Evolutionary conservation across 2,329 filamentous ascomycete genomes (phyloP), one percentile per base, ranked within the genome.

Genomic region (Teratosphaeria viscida): DNA sequence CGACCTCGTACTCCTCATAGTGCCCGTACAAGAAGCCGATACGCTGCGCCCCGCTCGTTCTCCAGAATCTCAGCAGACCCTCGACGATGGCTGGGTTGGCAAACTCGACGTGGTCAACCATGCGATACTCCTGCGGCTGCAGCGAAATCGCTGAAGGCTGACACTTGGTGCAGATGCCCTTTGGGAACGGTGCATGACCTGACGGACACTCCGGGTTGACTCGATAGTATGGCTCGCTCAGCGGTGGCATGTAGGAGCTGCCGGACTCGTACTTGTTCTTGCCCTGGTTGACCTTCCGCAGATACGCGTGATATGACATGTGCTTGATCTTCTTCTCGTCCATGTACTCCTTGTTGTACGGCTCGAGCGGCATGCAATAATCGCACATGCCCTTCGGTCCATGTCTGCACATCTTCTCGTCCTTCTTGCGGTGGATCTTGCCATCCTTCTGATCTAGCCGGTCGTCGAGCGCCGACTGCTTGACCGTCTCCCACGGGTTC

Each of bases 311-410:
- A 76, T 97, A 96, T 0, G 94, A 97, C 32, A 94, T 81, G 74
- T 99, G 95, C 75, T 99, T 99, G 81, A 99, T 96, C 81, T 96
- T 96, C 80, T 92, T 95, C 68, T 99, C 92, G 34, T 85, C 84
- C 19, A 99, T 82, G 68, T 96, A 96, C 59, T 85, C 85, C n/a
- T 87, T 75, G 70, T 95, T 87, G 75, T 95, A 99, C 0, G 94
- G 94, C 70, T 99, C 94, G 56, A 97, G 77, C 0, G 95, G 95
- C 84, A 95, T 95, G 77, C 94, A 99, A 76, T 96, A 95, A 76
- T 99, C 94, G 75, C 94, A 99, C 94, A 99, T 99, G 73, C 94
- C 94, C 76, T 96, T 97, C 57, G 88, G 86, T 1, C 92, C 92
- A 73, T 99, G 94, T 63, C 90, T 87, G 77, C 94, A 99, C 91